A percentile compares a stretch with the other conserved stretches of the same genome.
These are phyloP conservation scores for Entelexis sorbosivorans DNA, from an alignment of 1,139 yeast genomes.

Conservation along the genomic window DNA sequence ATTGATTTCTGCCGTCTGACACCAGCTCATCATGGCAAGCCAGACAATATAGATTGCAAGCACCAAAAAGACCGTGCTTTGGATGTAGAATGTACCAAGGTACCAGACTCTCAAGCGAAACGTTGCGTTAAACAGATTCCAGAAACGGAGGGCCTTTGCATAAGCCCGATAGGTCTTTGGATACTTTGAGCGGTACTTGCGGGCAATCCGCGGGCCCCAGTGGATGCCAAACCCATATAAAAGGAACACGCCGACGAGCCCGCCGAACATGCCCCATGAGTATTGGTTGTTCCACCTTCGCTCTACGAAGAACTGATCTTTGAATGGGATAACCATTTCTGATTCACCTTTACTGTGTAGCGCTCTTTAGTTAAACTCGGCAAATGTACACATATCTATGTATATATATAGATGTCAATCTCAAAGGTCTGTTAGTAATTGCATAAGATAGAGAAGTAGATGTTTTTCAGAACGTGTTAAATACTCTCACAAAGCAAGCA, in stretches of 20 bases:
- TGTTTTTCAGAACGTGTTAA: background rate
- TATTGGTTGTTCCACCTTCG: background rate
- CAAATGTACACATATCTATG: too few species aligned
- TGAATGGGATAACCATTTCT: background rate
- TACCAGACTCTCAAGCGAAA: background rate
- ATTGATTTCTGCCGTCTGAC: background rate
- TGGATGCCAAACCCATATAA: background rate
- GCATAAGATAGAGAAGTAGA: background rate
- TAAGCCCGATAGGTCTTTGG: background rate
- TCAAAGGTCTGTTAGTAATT: background rate
- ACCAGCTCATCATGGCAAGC: background rate
- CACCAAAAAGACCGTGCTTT: background rate
- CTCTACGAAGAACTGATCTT: constrained; percentile 1
- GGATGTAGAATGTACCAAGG: background rate
- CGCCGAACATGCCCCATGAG: constrained; percentile 5
- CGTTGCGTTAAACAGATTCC: background rate
- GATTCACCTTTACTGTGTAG: background rate
- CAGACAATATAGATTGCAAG: background rate
- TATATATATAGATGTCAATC: background rate
- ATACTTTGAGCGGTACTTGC: background rate
- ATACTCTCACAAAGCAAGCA: too few species aligned
- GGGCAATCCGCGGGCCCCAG: constrained; percentile 1
- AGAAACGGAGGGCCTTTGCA: background rate
- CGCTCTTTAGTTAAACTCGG: too few species aligned
- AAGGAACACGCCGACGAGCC: background rate